These are phyloP conservation scores for Dalechampia spathulata DNA, from an alignment of 441 rosid genomes.

Conservation along the genomic window DNA sequence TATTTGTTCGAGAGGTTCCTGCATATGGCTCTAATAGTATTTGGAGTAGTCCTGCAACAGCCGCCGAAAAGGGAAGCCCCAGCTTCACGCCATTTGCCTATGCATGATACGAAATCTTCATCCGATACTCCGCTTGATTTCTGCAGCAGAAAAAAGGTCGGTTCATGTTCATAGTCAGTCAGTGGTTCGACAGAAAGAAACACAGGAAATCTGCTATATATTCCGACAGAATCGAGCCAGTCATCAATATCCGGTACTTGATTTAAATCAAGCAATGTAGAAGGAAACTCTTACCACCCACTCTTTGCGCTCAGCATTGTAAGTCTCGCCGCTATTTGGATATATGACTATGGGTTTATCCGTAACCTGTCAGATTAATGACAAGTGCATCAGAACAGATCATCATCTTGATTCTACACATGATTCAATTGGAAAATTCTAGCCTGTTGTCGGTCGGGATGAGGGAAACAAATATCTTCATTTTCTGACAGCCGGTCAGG, in stretches of 20 bases:
- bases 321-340: constrained; percentile 87
- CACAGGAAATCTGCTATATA: too few species aligned
- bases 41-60: constrained; percentile 93
- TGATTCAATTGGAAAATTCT: too few species aligned
- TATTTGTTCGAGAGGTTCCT: constrained; percentile 36
- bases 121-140: constrained; percentile 46
- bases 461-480: too few species aligned
- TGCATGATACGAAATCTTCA: constrained; percentile 69
- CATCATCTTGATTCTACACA: too few species aligned
- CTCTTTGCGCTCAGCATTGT: constrained; percentile 45
- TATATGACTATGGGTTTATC: constrained; percentile 58
- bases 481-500: too few species aligned
- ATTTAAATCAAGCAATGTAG: too few species aligned
- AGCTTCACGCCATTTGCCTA: constrained; percentile 58
- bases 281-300: constrained; percentile 98
- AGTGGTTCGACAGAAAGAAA: too few species aligned
- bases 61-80: constrained; percentile 82
- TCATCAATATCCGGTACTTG: too few species aligned
- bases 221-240: too few species aligned
- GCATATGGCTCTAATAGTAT: constrained; percentile 57
- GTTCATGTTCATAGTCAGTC: constrained; percentile 4
- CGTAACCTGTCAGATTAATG: constrained; percentile 49
- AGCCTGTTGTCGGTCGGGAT: too few species aligned
- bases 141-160: constrained; percentile 26
- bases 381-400: too few species aligned